A percentile compares a stretch with the other conserved stretches of the same genome.
These are phyloP conservation scores for Penicillium samsonianum DNA, from an alignment of 495 filamentous ascomycete species.

Conservation along the genomic window DNA sequence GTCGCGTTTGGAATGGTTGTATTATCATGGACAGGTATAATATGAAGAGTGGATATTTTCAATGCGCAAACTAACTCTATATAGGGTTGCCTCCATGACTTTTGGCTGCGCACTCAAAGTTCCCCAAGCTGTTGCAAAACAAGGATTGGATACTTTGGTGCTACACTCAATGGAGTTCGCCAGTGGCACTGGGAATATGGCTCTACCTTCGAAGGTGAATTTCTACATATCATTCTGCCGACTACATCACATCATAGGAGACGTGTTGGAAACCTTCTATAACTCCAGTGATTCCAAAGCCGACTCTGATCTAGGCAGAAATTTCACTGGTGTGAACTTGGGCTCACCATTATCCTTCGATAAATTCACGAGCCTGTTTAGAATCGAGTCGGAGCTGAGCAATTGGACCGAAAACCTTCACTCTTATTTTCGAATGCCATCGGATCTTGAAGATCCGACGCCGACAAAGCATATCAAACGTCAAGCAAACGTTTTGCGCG, in stretches of 20 bases:
- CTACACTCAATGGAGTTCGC: neutral
- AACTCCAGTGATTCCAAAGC: neutral
- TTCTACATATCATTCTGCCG: slow-evolving; percentile 19
- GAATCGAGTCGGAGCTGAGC: slow-evolving; percentile 11
- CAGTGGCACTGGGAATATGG: neutral
- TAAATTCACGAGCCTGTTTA: slow-evolving; percentile 14
- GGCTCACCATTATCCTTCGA: slow-evolving; percentile 9
- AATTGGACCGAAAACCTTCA: slow-evolving; percentile 15
- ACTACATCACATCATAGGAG: slow-evolving; percentile 19
- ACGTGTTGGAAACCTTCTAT: slow-evolving; percentile 19
- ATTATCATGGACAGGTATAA: slow-evolving; percentile 27
- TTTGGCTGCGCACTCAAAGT: slow-evolving; percentile 18
- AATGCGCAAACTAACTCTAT: neutral
- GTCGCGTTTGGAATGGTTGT: slow-evolving; percentile 29
- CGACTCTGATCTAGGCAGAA: neutral
- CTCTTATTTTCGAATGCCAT: slow-evolving; percentile 16
- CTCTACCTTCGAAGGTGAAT: slow-evolving; percentile 15
- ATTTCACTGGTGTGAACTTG: no score
- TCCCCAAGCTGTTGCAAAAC: slow-evolving; percentile 16
- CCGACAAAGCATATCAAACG: slow-evolving; percentile 18
- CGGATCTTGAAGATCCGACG: slow-evolving; percentile 11
- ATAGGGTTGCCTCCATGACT: slow-evolving; percentile 17
- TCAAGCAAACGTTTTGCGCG: slow-evolving; percentile 17
- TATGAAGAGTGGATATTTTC: neutral
- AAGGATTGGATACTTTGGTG: slow-evolving; percentile 12